A percentile compares a stretch with the other conserved stretches of the same genome.
Conservation (phyloP, 257 asterid species). For the Agastache rugosa region DNA sequence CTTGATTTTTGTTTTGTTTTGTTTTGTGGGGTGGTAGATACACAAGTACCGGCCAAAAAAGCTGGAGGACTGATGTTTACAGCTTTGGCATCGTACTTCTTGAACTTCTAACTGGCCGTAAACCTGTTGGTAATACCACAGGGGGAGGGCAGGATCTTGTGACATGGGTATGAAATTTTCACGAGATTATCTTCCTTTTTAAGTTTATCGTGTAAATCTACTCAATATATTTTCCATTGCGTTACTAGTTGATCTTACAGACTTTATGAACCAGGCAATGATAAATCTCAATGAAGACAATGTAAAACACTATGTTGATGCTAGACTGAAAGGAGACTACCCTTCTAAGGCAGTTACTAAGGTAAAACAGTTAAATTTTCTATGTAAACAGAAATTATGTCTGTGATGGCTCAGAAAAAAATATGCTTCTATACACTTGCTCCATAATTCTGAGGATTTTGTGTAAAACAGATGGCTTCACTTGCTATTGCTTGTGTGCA, state of each 20-base stretch:
- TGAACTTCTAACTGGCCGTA: slow-evolving; percentile 41
- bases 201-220: neutral
- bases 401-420: neutral
- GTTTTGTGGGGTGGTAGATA: slow-evolving; percentile 29
- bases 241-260: neutral
- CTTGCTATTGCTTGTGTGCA: slow-evolving; percentile 23
- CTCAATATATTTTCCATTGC: neutral
- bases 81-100: slow-evolving; percentile 42
- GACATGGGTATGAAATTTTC: slow-evolving; percentile 43
- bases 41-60: slow-evolving; percentile 43
- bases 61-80: slow-evolving; percentile 39
- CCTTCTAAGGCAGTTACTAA: slow-evolving; percentile 72
- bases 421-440: neutral
- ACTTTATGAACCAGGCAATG: slow-evolving; percentile 10
- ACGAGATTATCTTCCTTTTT: neutral
- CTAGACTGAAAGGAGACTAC: slow-evolving; percentile 53
- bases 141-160: slow-evolving; percentile 39
- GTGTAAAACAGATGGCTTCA: slow-evolving; percentile 11
- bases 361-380: slow-evolving; percentile 39
- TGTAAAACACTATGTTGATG: slow-evolving; percentile 60
- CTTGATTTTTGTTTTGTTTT: neutral
- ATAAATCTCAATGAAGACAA: slow-evolving; percentile 43
- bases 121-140: slow-evolving; percentile 36
- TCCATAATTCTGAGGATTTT: neutral
- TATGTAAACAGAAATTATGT: neutral